Percentiles rank a stretch among this genome's conserved stretches.
Evolutionary conservation across 768 basidiomycete species (phyloP).

Genomic region (Chiua virens): DNA sequence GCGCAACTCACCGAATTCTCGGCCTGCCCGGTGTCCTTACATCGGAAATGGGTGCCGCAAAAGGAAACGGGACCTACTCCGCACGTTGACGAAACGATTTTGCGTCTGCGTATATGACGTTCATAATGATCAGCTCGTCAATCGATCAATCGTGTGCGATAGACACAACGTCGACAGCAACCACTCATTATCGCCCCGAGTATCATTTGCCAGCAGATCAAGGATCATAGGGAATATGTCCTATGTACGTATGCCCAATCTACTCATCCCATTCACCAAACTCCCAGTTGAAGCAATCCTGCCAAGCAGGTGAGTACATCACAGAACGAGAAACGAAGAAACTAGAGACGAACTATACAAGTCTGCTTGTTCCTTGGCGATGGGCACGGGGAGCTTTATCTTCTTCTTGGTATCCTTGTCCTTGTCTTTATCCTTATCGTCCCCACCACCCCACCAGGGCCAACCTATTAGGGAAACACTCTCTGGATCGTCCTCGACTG

Average conservation of each 20-base stretch:
- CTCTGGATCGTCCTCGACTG: slow-evolving; percentile 8
- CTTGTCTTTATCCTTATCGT: slow-evolving; percentile 23
- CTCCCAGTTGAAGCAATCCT: slow-evolving; percentile 80
- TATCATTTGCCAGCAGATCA: not conserved
- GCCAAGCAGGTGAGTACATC: not conserved
- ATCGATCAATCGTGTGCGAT: not conserved
- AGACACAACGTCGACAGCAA: not conserved
- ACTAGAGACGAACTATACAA: slow-evolving; percentile 53
- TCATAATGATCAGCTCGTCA: not conserved
- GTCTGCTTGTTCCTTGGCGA: slow-evolving; percentile 53
- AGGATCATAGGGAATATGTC: not conserved
- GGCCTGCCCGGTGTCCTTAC: no score
- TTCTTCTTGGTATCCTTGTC: slow-evolving; percentile 16
- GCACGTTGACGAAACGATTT: no score
- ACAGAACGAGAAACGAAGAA: not conserved
- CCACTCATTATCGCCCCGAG: not conserved
- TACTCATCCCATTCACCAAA: slow-evolving; percentile 43
- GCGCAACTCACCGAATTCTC: no score
- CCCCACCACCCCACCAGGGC: slow-evolving; percentile 33
- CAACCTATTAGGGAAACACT: not conserved
- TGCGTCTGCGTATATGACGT: no score
- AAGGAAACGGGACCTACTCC: no score
- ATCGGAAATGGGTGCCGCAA: no score
- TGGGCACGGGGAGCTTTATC: slow-evolving; percentile 43
- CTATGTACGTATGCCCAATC: not conserved